Evolutionary conservation across 2,329 filamentous ascomycete species (phyloP), one percentile per base, ranked within the genome.

Genomic region (Metarhizium album): DNA sequence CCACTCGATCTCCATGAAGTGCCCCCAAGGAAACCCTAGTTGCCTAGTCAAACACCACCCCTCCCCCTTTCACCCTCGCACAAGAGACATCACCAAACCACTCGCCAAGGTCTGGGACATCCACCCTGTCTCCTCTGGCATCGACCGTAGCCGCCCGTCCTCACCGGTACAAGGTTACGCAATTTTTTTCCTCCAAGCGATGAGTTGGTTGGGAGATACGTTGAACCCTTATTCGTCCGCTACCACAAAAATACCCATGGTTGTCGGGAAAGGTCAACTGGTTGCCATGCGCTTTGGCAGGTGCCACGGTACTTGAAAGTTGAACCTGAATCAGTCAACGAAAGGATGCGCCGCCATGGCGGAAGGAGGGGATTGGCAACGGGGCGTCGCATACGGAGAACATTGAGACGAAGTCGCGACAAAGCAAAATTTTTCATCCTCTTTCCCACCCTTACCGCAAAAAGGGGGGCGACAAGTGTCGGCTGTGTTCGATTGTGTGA

Each of bases 1-100:
- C 55, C 54, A 56, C 54, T 52, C 54, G 52, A 38, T 52, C 49
- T 50, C 54, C 48, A 47, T 57, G 54, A 61, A 59, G 59, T 62
- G 59, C 54, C 54, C 48, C 55, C 50, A 55, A 52, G 45, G 51
- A 48, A 52, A 54, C 54, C 55, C 56, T 49, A 53, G 40, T 9
- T 22, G 47, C 55, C 56, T 49, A 53, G 40, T 9, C 40, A 49
- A 55, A 51, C 54, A 45, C 45, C 43, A 53, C 42, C 50, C 50
- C 48, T 52, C 54, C 42, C 50, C 50, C 48, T 52, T 46, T 52
- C 57, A 57, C 58, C 56, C 56, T 50, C 47, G 50, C 53, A 52
- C 47, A 53, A 42, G 40, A 42, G 45, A 50, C 49, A 50, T 18
- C 20, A 27, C 24, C n/a, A 20, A 23, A 18, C 8, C 40, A 23